Evolutionary conservation across 2,329 filamentous ascomycete genomes (phyloP), one percentile per base, ranked within the genome.

Genomic region (Verticillium isaacii): DNA sequence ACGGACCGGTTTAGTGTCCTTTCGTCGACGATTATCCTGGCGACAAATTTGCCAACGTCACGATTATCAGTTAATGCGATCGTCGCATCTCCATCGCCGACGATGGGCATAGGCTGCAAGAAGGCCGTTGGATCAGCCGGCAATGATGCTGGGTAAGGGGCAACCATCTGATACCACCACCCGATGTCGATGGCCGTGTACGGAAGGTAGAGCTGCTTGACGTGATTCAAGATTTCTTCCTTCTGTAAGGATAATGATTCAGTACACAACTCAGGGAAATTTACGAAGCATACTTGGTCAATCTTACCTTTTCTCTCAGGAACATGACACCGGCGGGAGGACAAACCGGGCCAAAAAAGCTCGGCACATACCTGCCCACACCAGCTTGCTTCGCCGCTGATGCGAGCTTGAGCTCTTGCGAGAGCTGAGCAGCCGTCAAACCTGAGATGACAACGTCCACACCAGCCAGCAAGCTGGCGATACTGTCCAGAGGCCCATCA

Each of bases 141-240:
- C 75, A 70, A 6, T 65, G 68, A 75, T 2, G 71, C 67, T 0
- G 74, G 59, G 23, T 59, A 32, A 0, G 71, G 72, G 2, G 69
- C 34, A 32, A 73, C 72, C 34, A 81, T 65, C 66, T 85, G 82
- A 67, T 83, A 82, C 85, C 84, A 87, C 74, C 75, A 84, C n/a
- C 84, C 84, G 14, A 85, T 77, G 64, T 87, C 84, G 58, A 86
- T 79, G 66, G 83, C 73, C 6, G 84, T 86, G 71, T 81, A 87
- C 0, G 82, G 81, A 1, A 87, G 74, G 36, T 74, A 70, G 1
- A 81, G 67, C 60, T 74, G 71, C 66, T 80, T 78, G 62, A 85
- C 73, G 60, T 81, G 76, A 61, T 82, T 76, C 67, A 81, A 76
- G 14, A 85, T 73, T 2, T 74, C 70, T 65, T 85, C 80, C 74